phyloP scores from a whole-genome alignment of 306 rosid genomes.

The Boehmeria nivea region DNA sequence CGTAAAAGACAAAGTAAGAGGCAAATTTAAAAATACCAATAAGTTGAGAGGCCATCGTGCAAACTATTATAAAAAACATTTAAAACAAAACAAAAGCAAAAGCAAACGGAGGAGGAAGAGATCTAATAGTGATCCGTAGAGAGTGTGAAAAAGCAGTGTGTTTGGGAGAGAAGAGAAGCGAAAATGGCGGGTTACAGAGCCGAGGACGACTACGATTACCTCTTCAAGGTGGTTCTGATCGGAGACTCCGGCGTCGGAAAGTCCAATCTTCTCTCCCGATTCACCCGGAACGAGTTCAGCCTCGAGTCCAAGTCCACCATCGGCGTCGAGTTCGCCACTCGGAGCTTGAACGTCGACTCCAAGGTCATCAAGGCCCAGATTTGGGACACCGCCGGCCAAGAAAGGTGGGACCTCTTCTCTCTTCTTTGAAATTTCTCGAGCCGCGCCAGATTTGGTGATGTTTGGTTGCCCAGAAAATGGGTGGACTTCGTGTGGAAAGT shows the following conservation, averaged over 20 bases:
- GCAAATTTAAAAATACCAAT: no score
- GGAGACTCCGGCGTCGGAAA: constrained; percentile 53
- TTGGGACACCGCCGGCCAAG: constrained; percentile 62
- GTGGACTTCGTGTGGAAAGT: no score
- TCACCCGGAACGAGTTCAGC: constrained; percentile 56
- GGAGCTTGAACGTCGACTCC: constrained; percentile 46
- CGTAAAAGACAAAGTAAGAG: no score
- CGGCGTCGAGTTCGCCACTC: constrained; percentile 61
- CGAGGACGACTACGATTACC: constrained; percentile 54
- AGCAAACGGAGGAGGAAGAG: neutral
- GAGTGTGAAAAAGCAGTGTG: neutral
- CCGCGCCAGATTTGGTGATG: neutral
- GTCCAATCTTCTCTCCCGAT: constrained; percentile 55
- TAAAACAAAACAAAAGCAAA: neutral
- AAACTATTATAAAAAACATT: no score
- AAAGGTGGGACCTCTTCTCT: constrained; percentile 25
- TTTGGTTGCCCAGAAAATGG: constrained; percentile 5
- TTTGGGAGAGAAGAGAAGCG: neutral
- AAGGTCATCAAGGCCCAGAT: constrained; percentile 57
- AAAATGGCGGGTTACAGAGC: constrained; percentile 53
- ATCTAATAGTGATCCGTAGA: neutral
- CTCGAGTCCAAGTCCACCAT: constrained; percentile 58
- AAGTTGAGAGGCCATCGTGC: no score
- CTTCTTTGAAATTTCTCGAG: no score
- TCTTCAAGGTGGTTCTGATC: constrained; percentile 50